Evolutionary conservation across 352 stramenopile species (phyloP).

Genomic region (Hyaloperonospora arabidopsidis): DNA sequence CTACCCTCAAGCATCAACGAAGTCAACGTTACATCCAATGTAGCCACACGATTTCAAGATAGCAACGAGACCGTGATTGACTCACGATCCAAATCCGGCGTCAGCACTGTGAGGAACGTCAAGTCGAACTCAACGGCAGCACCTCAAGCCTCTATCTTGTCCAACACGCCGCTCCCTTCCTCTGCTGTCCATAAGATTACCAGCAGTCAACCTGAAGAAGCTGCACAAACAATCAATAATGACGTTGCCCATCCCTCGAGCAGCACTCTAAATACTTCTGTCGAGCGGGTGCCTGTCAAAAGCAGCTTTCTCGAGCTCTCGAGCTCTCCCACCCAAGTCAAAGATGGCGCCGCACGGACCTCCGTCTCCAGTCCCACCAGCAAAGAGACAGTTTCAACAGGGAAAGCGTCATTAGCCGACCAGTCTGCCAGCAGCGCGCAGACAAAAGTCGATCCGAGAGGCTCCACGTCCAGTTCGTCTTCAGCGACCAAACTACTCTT

Average conservation of each 20-base stretch:
- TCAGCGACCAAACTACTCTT: conserved; percentile 20
- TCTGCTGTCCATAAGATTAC: conserved; percentile 3
- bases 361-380: background rate
- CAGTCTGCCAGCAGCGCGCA: background rate
- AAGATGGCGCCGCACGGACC: background rate
- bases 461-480: background rate
- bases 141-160: background rate
- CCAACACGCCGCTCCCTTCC: background rate
- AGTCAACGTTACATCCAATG: background rate
- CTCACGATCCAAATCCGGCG: background rate
- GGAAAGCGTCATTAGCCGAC: background rate
- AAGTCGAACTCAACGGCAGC: conserved; percentile 1
- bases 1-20: background rate
- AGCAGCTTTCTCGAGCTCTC: conserved; percentile 10
- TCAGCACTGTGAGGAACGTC: background rate
- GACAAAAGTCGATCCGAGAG: background rate
- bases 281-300: conserved; percentile 4
- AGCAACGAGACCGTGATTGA: background rate
- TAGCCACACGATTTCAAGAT: background rate
- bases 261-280: conserved; percentile 5
- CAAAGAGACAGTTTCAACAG: conserved; percentile 12
- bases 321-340: conserved; percentile 2
- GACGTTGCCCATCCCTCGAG: background rate
- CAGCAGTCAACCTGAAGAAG: background rate
- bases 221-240: background rate